phyloP scores from a whole-genome alignment of 176 grass and related monocot genomes.

The Avena atlantica region DNA sequence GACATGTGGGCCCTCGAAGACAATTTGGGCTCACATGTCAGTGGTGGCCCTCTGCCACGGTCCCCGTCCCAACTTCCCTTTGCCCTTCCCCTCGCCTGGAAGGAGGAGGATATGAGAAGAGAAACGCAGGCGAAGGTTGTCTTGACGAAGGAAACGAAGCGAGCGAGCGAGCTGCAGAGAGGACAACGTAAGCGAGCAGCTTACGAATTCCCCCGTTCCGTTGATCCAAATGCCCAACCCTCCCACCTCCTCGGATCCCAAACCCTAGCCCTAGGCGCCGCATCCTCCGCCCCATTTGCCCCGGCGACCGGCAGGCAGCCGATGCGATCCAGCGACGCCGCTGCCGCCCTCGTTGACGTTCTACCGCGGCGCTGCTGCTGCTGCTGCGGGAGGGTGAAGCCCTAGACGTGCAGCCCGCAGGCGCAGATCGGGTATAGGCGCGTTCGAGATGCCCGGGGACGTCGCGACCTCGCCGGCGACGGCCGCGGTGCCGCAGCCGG shows the following conservation, averaged over 20 bases:
- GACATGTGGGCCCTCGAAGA: background rate
- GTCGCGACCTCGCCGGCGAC: conserved; percentile 44
- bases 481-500: background rate
- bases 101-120: background rate
- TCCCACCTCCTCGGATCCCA: conserved; percentile 32
- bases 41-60: background rate
- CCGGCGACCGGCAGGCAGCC: conserved; percentile 6
- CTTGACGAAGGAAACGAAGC: conserved; percentile 41
- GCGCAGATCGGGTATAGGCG: conserved; percentile 17
- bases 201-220: background rate
- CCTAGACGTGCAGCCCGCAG: background rate
- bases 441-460: conserved; percentile 59
- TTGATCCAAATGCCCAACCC: background rate
- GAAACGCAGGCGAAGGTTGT: background rate
- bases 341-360: background rate
- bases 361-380: background rate
- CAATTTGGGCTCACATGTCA: background rate
- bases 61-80: background rate
- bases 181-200: background rate
- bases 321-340: conserved; percentile 48
- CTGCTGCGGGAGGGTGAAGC: background rate
- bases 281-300: background rate
- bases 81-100: background rate
- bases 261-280: conserved; percentile 45
- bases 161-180: background rate